These are phyloP conservation scores for Pholiota molesta DNA, from an alignment of 768 basidiomycete genomes.

Conservation along the genomic window DNA sequence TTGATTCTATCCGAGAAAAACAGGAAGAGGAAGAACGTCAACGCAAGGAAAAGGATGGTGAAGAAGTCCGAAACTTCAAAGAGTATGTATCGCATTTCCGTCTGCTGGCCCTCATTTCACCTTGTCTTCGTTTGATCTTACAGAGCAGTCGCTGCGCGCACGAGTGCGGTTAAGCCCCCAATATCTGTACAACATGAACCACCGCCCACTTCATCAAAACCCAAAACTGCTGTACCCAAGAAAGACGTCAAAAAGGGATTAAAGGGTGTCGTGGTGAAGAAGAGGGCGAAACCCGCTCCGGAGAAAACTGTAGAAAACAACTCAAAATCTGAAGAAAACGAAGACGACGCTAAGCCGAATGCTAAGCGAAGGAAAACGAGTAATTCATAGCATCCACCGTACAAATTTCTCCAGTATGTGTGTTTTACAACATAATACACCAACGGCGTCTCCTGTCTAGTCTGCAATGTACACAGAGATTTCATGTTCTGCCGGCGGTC, in stretches of 20 bases:
- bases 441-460: not conserved
- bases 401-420: not conserved
- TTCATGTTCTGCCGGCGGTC: conserved; percentile 36
- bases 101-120: conserved; percentile 1
- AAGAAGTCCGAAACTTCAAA: conserved; percentile 78
- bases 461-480: not conserved
- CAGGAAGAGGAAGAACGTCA: conserved; percentile 77
- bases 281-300: conserved; percentile 51
- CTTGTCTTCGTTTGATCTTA: conserved; percentile 7
- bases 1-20: conserved; percentile 79
- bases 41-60: conserved; percentile 74
- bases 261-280: conserved; percentile 84
- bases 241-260: conserved; percentile 69
- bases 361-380: conserved; percentile 64
- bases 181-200: conserved; percentile 31
- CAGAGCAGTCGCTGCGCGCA: conserved; percentile 72
- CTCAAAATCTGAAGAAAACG: conserved; percentile 16
- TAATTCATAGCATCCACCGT: conserved; percentile 21
- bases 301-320: conserved; percentile 21
- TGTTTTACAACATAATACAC: not conserved
- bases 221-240: conserved; percentile 44
- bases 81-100: conserved; percentile 50
- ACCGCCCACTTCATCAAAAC: conserved; percentile 26
- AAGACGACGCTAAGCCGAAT: conserved; percentile 38
- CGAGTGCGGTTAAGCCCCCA: conserved; percentile 46